phyloP scores from a whole-genome alignment of 169 alveolate species.

The Cytauxzoon felis region DNA sequence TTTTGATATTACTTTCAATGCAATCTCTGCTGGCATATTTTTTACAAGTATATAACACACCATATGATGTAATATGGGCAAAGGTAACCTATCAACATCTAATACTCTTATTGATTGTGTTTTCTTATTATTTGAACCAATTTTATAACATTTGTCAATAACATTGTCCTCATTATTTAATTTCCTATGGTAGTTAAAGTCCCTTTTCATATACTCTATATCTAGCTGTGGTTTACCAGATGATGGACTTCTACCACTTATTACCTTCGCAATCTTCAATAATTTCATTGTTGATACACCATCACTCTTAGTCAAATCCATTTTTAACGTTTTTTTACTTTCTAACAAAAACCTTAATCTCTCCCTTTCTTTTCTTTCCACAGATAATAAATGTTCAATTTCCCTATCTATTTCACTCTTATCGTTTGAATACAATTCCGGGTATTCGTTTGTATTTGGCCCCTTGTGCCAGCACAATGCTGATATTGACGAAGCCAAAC shows the following conservation, averaged over 20 bases:
- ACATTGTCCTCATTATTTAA: slow-evolving; percentile 4
- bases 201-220: not conserved
- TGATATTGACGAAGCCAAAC: slow-evolving; percentile 38
- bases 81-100: slow-evolving; percentile 69
- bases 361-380: slow-evolving; percentile 39
- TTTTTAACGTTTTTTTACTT: slow-evolving; percentile 21
- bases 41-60: slow-evolving; percentile 70
- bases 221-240: slow-evolving; percentile 38
- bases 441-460: slow-evolving; percentile 5
- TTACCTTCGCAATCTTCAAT: slow-evolving; percentile 21
- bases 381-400: slow-evolving; percentile 37
- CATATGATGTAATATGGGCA: slow-evolving; percentile 65
- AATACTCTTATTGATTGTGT: slow-evolving; percentile 60
- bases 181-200: slow-evolving; percentile 14
- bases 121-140: slow-evolving; percentile 20
- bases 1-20: slow-evolving; percentile 64
- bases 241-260: slow-evolving; percentile 39
- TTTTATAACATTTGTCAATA: slow-evolving; percentile 20
- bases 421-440: not conserved
- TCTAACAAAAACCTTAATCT: slow-evolving; percentile 18
- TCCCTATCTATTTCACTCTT: not conserved
- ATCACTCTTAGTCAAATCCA: slow-evolving; percentile 3
- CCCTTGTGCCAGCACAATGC: slow-evolving; percentile 58
- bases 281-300: slow-evolving; percentile 36
- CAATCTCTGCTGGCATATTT: slow-evolving; percentile 73